Evolutionary conservation across 78 protist genomes (phyloP).

Genomic region (Dictyostelium discoideum): DNA sequence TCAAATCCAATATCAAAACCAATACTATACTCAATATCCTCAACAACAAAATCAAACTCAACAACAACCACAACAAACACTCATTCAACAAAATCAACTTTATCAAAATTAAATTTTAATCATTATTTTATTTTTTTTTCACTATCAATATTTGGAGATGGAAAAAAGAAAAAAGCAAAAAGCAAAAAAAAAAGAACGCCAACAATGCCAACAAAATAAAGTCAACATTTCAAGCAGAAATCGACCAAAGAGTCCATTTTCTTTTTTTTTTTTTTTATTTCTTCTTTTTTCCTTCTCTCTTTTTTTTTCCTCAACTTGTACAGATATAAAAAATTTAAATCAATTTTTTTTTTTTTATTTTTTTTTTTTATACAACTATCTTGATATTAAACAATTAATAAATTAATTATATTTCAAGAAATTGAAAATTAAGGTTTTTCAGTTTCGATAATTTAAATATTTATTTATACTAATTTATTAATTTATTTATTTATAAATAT

Average conservation of each 20-base stretch:
- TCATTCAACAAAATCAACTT: not conserved
- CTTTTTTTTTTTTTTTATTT: too few relatives aligned
- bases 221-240: not conserved
- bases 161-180: too few relatives aligned
- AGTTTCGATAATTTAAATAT: not conserved
- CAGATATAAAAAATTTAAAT: not conserved
- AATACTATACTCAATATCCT: not conserved
- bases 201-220: not conserved
- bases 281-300: too few relatives aligned
- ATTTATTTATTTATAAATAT: too few relatives aligned
- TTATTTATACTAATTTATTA: too few relatives aligned
- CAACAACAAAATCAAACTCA: not conserved
- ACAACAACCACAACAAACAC: not conserved
- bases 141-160: too few relatives aligned
- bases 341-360: too few relatives aligned
- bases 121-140: not conserved
- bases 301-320: not conserved
- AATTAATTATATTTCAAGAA: not conserved
- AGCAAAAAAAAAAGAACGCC: not conserved
- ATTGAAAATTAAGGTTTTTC: not conserved
- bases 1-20: not conserved
- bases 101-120: not conserved
- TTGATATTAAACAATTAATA: not conserved
- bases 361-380: too few relatives aligned
- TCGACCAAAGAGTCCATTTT: not conserved